Evolutionary conservation across 495 filamentous ascomycete genomes (phyloP), one percentile per base, ranked within the genome.

Genomic region (Neurospora sp.): DNA sequence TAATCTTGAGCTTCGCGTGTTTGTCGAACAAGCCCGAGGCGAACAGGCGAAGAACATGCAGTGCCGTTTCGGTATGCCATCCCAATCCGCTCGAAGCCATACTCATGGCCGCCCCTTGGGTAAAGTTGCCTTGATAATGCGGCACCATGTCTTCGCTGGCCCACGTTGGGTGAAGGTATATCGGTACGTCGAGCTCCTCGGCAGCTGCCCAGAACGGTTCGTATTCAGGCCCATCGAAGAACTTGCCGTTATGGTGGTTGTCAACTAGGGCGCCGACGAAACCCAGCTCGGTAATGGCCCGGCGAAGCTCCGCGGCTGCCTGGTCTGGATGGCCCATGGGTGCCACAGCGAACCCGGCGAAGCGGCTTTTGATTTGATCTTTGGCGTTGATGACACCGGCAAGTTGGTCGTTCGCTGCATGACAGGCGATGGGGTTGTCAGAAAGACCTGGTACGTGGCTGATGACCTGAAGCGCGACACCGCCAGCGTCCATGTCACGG

Each of bases 191-290:
- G 0, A 90, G 83, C 17, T 82, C 78, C 70, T 87, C 81, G 6
- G 86, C 88, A 9, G 75, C 80, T 24, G 78, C 78, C 75, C 85
- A 91, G 9, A 89, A 81, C 24, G 78, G 74, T 39, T 82, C 80
- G 76, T 84, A 89, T 31, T 79, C 80, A 6, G 73, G 72, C 13
- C 77, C 82, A 31, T 88, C 86, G 73, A 85, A 87, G 79, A 83
- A 85, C n/a, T 74, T 74, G 39, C 86, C 85, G 38, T 85, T 79
- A 10, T 78, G 77, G 75, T 89, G 85, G 72, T 86, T 86, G 71
- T 89, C 87, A 1, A 91, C 81, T 70, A 91, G 73, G 1, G 88
- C 88, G 6, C 89, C 89, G 0, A 90, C 82, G 72, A 90, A 89
- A 6, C 82, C 78, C 2, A 84, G 77, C 40, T 85, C 75, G 7